These are phyloP conservation scores for Eragrostis tef DNA, from an alignment of 202 grass and related monocot species.

Conservation along the genomic window DNA sequence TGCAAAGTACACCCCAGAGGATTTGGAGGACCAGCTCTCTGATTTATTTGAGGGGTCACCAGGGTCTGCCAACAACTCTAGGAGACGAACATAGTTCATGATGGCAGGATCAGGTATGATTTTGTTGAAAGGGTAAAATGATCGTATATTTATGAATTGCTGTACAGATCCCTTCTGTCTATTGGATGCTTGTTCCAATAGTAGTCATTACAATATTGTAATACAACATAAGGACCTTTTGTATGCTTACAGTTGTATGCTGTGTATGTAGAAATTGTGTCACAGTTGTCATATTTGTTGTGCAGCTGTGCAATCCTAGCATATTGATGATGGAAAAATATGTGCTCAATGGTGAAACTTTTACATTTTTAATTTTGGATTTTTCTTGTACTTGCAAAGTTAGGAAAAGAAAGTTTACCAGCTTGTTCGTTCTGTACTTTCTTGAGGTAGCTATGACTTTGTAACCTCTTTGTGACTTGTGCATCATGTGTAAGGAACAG, in stretches of 20 bases:
- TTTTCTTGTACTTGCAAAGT: constrained; percentile 16
- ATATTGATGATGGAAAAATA: not conserved
- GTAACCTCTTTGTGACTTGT: constrained; percentile 8
- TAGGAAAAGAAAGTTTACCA: constrained; percentile 15
- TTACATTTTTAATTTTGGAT: not conserved
- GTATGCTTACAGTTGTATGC: constrained; percentile 26
- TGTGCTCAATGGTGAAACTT: not conserved
- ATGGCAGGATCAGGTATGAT: constrained; percentile 51
- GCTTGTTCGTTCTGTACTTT: not conserved
- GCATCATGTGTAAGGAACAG: not conserved
- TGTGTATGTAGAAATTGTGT: constrained; percentile 42
- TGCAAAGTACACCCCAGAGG: constrained; percentile 81
- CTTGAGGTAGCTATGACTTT: not conserved
- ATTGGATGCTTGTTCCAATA: constrained; percentile 40
- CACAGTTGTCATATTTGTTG: constrained; percentile 11
- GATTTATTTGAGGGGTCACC: constrained; percentile 83
- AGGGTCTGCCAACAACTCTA: constrained; percentile 59
- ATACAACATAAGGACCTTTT: constrained; percentile 28
- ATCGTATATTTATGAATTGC: constrained; percentile 24
- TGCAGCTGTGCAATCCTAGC: not conserved
- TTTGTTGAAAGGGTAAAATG: constrained; percentile 28
- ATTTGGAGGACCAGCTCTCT: constrained; percentile 79
- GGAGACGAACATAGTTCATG: constrained; percentile 67
- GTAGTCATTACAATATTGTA: constrained; percentile 44
- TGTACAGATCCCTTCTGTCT: constrained; percentile 33